phyloP scores from a whole-genome alignment of 164 flowering plant genomes.

The Kalanchoe fedtschenkoi region DNA sequence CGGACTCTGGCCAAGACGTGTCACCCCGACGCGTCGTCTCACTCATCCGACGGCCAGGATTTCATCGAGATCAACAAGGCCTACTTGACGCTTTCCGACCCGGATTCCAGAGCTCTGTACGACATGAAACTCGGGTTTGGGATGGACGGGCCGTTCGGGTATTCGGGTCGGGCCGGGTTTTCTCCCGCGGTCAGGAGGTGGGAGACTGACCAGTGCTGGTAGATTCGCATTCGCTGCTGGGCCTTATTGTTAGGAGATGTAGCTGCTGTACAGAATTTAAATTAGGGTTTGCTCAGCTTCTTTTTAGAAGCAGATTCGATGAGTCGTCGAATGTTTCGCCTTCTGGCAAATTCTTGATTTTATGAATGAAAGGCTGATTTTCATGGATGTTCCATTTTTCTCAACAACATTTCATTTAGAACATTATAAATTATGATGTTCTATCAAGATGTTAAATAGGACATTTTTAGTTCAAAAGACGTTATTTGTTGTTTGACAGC shows the following conservation, averaged over 20 bases:
- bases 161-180: not conserved
- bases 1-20: slow-evolving; percentile 48
- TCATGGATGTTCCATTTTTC: not conserved
- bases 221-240: not conserved
- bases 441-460: too few species aligned
- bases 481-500: too few species aligned
- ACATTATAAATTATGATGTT: too few species aligned
- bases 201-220: slow-evolving; percentile 9
- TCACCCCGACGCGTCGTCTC: slow-evolving; percentile 45
- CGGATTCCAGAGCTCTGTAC: slow-evolving; percentile 47
- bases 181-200: not conserved
- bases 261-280: not conserved
- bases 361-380: not conserved
- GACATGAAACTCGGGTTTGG: slow-evolving; percentile 15
- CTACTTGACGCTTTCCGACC: slow-evolving; percentile 74
- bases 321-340: not conserved
- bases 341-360: slow-evolving; percentile 6
- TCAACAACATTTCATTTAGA: not conserved
- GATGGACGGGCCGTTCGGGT: not conserved
- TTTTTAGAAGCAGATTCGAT: not conserved
- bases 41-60: slow-evolving; percentile 34
- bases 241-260: too few species aligned
- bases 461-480: too few species aligned
- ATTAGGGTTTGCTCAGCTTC: not conserved
- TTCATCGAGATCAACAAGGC: slow-evolving; percentile 72